A percentile compares a stretch with the other conserved stretches of the same genome.
These are phyloP conservation scores for Heliosperma pusillum DNA, from an alignment of 148 eudicot genomes.

Conservation along the genomic window DNA sequence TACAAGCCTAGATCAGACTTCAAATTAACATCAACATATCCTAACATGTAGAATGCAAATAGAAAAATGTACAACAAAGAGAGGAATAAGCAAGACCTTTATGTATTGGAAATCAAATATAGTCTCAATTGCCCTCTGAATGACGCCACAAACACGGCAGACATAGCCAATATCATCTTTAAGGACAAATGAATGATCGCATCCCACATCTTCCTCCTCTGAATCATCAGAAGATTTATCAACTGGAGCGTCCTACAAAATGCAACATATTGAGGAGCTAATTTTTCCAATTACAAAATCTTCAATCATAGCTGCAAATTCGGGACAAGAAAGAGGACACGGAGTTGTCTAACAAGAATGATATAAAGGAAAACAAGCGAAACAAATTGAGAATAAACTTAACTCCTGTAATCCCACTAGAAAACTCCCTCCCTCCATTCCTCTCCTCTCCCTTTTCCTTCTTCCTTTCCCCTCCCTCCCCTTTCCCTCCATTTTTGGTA, in stretches of 20 bases:
- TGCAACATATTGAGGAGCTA: conserved; percentile 11
- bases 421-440: no score
- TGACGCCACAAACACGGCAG: conserved; percentile 91
- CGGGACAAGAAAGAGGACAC: background rate
- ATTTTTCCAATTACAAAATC: background rate
- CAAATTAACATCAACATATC: background rate
- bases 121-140: conserved; percentile 67
- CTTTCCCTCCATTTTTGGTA: no score
- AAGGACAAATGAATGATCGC: conserved; percentile 80
- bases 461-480: no score
- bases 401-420: background rate
- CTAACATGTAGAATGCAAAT: background rate
- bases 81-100: conserved; percentile 37
- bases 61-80: background rate
- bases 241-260: conserved; percentile 50
- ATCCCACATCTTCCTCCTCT: conserved; percentile 52
- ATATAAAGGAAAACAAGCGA: background rate
- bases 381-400: background rate
- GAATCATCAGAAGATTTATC: conserved; percentile 41
- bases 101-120: conserved; percentile 78
- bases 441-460: no score
- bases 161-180: conserved; percentile 93
- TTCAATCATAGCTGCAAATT: background rate
- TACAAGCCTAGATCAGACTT: background rate
- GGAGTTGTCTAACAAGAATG: background rate